Evolutionary conservation across 2,329 filamentous ascomycete genomes (phyloP).

Genomic region (Scopulariopsis brevicaulis): DNA sequence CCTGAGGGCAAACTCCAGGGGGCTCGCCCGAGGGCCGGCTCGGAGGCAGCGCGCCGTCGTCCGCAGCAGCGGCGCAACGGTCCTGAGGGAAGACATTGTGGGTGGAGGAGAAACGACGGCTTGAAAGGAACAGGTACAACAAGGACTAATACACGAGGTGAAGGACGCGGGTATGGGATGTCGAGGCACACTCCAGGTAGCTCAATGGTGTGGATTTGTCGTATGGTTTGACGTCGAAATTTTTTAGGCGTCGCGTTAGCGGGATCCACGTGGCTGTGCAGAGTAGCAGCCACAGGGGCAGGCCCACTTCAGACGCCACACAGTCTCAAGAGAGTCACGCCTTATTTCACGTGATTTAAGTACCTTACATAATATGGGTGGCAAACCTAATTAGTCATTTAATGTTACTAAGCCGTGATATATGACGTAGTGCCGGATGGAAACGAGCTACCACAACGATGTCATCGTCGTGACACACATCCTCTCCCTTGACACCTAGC

Average conservation of each 20-base stretch:
- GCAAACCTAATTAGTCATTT: too few species aligned
- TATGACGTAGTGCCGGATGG: too few species aligned
- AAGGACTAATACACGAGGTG: background rate
- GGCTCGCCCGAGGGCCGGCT: constrained; percentile 58
- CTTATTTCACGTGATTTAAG: too few species aligned
- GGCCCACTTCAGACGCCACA: background rate
- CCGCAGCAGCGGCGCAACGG: constrained; percentile 68
- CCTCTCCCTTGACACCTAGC: too few species aligned
- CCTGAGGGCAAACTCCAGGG: constrained; percentile 60
- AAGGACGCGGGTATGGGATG: background rate
- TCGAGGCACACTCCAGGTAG: background rate
- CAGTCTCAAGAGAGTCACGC: too few species aligned
- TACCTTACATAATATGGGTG: too few species aligned
- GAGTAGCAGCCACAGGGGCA: background rate
- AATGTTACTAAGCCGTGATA: too few species aligned
- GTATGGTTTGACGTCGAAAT: background rate
- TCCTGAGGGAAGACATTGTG: constrained; percentile 73
- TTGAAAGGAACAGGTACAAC: background rate
- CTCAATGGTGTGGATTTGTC: background rate
- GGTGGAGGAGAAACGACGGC: background rate
- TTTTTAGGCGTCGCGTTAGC: background rate
- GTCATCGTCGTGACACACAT: too few species aligned
- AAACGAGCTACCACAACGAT: too few species aligned
- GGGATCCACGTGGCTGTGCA: background rate
- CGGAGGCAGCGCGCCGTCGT: constrained; percentile 62